Conservation (phyloP, 2,329 filamentous ascomycete species). For the Lachnum nothofagi region DNA sequence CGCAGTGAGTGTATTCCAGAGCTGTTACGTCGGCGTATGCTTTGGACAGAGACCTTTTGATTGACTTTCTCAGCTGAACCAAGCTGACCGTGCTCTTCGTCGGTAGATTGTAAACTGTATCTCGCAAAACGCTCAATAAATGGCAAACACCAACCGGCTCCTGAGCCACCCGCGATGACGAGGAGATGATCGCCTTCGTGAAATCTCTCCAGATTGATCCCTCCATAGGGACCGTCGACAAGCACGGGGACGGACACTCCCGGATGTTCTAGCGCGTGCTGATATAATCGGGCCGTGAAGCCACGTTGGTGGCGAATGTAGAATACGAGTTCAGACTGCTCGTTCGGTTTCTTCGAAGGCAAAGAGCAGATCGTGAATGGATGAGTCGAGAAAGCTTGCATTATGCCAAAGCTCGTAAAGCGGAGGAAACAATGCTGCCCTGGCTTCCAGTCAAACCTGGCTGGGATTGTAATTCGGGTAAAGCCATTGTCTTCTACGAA, state of each 20-base stretch:
- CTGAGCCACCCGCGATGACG: conserved; percentile 12
- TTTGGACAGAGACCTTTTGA: not conserved
- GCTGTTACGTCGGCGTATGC: no score
- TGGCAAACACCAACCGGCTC: conserved; percentile 9
- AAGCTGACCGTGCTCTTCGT: not conserved
- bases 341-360: not conserved
- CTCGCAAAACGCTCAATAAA: conserved; percentile 4
- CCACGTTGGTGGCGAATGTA: conserved; percentile 7
- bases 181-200: conserved; percentile 2
- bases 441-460: conserved; percentile 81
- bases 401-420: conserved; percentile 71
- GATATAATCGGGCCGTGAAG: conserved; percentile 4
- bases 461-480: conserved; percentile 89
- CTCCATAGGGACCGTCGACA: conserved; percentile 17
- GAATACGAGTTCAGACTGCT: conserved; percentile 8
- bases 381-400: conserved; percentile 66
- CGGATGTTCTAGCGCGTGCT: not conserved
- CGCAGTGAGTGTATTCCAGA: conserved; percentile 20
- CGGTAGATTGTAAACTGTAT: not conserved
- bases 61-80: not conserved
- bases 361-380: conserved; percentile 89
- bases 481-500: conserved; percentile 80
- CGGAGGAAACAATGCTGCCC: conserved; percentile 93
- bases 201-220: not conserved
- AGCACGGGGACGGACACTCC: not conserved